Evolutionary conservation across 257 asterid genomes (phyloP), one percentile per base, ranked within the genome.

Genomic region (Nemophila menziesii): DNA sequence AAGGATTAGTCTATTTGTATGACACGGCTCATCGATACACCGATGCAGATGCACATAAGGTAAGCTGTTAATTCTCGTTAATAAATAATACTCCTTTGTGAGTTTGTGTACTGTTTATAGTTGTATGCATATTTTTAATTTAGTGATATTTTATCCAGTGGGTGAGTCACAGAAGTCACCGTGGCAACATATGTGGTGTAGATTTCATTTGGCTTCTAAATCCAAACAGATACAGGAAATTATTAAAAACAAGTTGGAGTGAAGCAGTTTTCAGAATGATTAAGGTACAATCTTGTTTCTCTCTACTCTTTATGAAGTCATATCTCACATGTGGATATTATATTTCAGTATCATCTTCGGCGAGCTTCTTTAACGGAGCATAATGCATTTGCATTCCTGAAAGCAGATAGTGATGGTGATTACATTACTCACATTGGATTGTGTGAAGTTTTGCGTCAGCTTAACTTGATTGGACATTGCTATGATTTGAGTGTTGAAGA

Each of bases 171-270:
- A 94, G 94, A 15, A 90, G 85, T 73, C 99, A 90, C 57, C 94
- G 94, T 8, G 99, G 99, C 22, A 90, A 90, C 67, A 79, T 90
- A 51, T 90, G 99, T 46, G 99, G 96, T 2, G 99, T 90, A 13
- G 99, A 90, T 69, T 90, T 90, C 43, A 90, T 90, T 69, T 90
- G 99, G 99, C 99, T 90, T 67, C 94, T 90, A 23, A 90, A 90
- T 54, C 99, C 99, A 20, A 79, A 81, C 24, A 64, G 81, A 48
- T 81, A 90, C 63, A 64, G 93, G 55, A 81, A 90, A 68, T 57
- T 85, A 68, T 83, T 90, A 24, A 77, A 75, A 73, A 69, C 92
- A 55, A 90, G 96, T 67, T 90, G 99, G 99, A 79, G 94, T 20
- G 82, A 86, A 44, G 99, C 96, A 1, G 81, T 90, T 18, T 77